Conservation (phyloP, 225 moss, liverwort and hornwort genomes). For the Physcomitrium patens region DNA sequence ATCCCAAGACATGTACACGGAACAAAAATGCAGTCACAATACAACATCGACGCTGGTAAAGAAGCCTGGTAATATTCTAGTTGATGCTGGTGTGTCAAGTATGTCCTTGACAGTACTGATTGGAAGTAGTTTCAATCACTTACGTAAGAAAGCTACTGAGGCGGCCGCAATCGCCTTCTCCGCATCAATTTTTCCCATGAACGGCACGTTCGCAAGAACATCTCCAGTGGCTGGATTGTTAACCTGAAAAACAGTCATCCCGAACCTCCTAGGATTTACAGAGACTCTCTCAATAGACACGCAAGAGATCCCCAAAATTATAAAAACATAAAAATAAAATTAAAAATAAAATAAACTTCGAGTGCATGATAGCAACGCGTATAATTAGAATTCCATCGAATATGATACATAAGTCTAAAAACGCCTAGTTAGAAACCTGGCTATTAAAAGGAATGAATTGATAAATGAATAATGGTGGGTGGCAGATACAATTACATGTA, state of each 20-base stretch:
- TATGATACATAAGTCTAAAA: too few relatives aligned
- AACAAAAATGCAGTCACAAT: not conserved
- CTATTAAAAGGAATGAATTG: too few relatives aligned
- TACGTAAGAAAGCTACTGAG: constrained; percentile 70
- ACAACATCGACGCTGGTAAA: not conserved
- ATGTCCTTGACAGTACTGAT: not conserved
- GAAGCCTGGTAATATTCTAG: constrained; percentile 9
- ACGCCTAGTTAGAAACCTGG: too few relatives aligned
- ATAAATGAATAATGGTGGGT: too few relatives aligned
- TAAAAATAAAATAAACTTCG: too few relatives aligned
- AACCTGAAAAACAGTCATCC: constrained; percentile 58
- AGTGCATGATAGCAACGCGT: too few relatives aligned
- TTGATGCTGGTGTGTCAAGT: constrained; percentile 7
- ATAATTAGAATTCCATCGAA: too few relatives aligned
- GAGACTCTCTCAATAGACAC: constrained; percentile 3
- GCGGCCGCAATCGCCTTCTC: constrained; percentile 83
- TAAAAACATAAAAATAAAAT: not conserved
- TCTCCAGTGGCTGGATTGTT: constrained; percentile 95
- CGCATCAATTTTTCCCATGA: constrained; percentile 81
- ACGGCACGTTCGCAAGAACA: constrained; percentile 71
- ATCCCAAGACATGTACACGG: not conserved
- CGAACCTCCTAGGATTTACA: constrained; percentile 12
- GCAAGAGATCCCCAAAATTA: not conserved
- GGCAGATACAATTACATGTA: too few relatives aligned
- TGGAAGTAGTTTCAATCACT: not conserved